Evolutionary conservation across 2,329 filamentous ascomycete species (phyloP), one percentile per base, ranked within the genome.

Genomic region (Ustulina deusta): DNA sequence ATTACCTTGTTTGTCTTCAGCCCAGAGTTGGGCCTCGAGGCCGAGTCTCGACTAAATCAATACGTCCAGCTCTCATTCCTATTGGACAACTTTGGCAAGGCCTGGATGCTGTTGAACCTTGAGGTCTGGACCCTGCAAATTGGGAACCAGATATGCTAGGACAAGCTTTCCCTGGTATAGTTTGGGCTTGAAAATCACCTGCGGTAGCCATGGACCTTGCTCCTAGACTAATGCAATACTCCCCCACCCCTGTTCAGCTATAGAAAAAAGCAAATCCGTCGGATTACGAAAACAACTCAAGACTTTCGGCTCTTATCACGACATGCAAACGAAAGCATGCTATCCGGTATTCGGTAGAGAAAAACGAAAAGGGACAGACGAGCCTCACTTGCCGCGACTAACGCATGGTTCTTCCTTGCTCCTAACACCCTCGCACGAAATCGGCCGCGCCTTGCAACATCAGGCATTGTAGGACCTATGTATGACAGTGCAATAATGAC

Each of bases 361-460:
- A 63, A 55, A 52, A 49, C 15, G 17, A 63, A 56, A 60, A 27
- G 38, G 55, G 56, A 44, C n/a, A 49, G 49, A 61, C 62, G 52
- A 70, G 65, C 40, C 58, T 68, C 67, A 62, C 25, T 64, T 60
- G 51, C 59, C 56, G 63, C 56, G n/a, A 64, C 54, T 66, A 68
- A 68, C 62, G 65, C 64, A 69, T 68, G 61, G 67, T 68, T 70
- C 64, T 63, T 68, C 67, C 61, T 62, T 55, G 56, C 36, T 65
- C 51, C 61, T 34, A 60, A 38, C 32, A 61, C 48, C 57, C 67
- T 70, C 63, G 60, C 57, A 70, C 70, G 25, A 66, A 55, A 54
- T 61, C 62, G 68, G 65, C 61, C 64, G 68, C 51, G 66, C 63
- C 54, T 63, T 65, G 61, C 42, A 70, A 44, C 48, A 57, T 61